Evolutionary conservation across 345 rosid genomes (phyloP).

Genomic region (Pelargonium nanum): DNA sequence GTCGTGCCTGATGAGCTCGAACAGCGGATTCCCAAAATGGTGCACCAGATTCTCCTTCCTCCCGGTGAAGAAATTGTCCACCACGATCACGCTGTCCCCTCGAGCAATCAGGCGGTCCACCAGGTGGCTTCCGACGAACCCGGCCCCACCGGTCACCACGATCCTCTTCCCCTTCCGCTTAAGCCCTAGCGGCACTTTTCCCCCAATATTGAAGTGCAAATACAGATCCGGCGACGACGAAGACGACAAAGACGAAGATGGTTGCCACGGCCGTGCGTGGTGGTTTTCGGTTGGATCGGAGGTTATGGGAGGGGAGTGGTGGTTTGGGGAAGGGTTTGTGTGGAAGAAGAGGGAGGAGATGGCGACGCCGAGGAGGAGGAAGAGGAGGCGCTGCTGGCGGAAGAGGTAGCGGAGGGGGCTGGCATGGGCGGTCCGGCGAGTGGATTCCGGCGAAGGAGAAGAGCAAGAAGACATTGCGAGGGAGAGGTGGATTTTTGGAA

Average conservation of each 20-base stretch:
- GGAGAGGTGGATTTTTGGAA: neutral
- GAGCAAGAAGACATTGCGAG: no score
- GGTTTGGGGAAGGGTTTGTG: constrained; percentile 21
- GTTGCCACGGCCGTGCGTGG: constrained; percentile 5
- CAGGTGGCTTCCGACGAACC: constrained; percentile 86
- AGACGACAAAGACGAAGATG: neutral
- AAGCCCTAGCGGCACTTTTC: constrained; percentile 48
- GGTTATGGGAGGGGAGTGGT: constrained; percentile 10
- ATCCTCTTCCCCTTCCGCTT: constrained; percentile 47
- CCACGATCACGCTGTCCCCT: constrained; percentile 71
- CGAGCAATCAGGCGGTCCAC: constrained; percentile 70
- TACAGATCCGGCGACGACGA: neutral
- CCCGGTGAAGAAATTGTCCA: constrained; percentile 74
- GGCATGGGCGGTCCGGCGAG: no score
- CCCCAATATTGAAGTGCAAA: constrained; percentile 9
- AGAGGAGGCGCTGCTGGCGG: constrained; percentile 42
- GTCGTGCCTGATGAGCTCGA: constrained; percentile 71
- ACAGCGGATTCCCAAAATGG: constrained; percentile 62
- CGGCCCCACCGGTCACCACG: constrained; percentile 77
- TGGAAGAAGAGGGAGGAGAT: constrained; percentile 52
- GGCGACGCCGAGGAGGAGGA: constrained; percentile 48
- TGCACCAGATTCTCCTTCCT: constrained; percentile 63
- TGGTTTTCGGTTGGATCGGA: constrained; percentile 10
- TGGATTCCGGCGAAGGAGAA: no score
- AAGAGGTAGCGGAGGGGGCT: constrained; percentile 32